Conservation (phyloP, 2,329 filamentous ascomycete genomes). For the Penicillium brevicompactum region DNA sequence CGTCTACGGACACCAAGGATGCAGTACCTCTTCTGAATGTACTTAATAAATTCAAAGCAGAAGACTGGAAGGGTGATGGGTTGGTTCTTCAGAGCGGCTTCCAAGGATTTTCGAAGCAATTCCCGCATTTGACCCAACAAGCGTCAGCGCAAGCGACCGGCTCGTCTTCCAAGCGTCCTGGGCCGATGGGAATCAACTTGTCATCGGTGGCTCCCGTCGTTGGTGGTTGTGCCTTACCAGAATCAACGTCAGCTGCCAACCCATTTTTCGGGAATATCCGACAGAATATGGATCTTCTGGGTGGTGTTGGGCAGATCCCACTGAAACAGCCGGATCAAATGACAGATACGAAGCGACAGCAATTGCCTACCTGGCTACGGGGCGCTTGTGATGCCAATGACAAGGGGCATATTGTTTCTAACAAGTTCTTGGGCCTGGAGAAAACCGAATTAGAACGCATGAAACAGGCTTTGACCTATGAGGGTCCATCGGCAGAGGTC, state of each 20-base stretch:
- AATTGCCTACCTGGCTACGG: constrained; percentile 76
- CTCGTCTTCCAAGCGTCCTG: constrained; percentile 46
- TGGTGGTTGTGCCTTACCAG: constrained; percentile 82
- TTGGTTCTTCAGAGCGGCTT: constrained; percentile 84
- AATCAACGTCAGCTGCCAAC: constrained; percentile 66
- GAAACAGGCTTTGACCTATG: constrained; percentile 72
- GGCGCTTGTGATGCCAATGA: constrained; percentile 67
- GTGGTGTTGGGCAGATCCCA: constrained; percentile 81
- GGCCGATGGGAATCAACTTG: constrained; percentile 55
- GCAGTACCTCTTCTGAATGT: constrained; percentile 80
- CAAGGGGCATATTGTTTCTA: constrained; percentile 76
- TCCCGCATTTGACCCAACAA: constrained; percentile 53
- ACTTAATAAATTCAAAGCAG: constrained; percentile 85
- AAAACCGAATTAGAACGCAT: constrained; percentile 87
- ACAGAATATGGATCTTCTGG: constrained; percentile 93
- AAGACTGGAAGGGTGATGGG: constrained; percentile 74
- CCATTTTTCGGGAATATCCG: constrained; percentile 96
- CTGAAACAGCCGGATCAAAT: constrained; percentile 61
- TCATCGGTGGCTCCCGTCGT: constrained; percentile 74
- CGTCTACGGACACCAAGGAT: constrained; percentile 77
- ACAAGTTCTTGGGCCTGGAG: constrained; percentile 83
- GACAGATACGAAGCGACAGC: constrained; percentile 48
- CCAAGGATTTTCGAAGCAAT: constrained; percentile 67
- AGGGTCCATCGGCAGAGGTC: constrained; percentile 51
- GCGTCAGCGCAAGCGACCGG: constrained; percentile 32